Evolutionary conservation across 108 stramenopile species (phyloP).

Genomic region (Aurantiochytrium sp.): DNA sequence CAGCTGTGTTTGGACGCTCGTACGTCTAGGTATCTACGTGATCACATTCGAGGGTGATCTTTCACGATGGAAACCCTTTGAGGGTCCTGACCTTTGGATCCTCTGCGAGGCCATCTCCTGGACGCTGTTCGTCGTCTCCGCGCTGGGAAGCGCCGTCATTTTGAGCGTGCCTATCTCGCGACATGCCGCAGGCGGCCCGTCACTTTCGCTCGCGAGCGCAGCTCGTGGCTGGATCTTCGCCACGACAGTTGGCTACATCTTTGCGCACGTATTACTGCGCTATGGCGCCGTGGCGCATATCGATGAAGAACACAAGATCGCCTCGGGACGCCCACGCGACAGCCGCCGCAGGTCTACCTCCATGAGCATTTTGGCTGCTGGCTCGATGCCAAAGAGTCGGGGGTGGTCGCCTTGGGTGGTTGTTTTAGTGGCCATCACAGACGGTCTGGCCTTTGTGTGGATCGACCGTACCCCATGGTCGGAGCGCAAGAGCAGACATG

Average conservation of each 20-base stretch:
- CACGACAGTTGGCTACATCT: background rate
- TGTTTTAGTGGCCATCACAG: background rate
- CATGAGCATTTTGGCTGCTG: background rate
- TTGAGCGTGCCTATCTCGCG: background rate
- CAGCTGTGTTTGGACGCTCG: background rate
- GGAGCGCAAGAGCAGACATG: background rate
- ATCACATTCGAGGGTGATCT: background rate
- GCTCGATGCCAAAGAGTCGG: background rate
- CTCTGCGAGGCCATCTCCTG: conserved; percentile 12
- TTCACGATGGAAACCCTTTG: background rate
- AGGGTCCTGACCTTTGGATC: background rate
- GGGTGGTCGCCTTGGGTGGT: background rate
- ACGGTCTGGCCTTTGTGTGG: background rate
- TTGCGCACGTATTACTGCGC: background rate
- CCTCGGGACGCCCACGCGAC: background rate
- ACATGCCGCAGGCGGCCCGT: background rate
- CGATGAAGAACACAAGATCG: background rate
- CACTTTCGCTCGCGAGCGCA: background rate
- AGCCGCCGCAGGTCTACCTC: background rate
- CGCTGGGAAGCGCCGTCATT: background rate
- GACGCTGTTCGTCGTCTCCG: background rate
- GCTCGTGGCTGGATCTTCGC: background rate
- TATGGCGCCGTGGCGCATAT: background rate
- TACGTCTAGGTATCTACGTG: background rate
- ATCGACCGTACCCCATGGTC: background rate